phyloP scores from a whole-genome alignment of 495 filamentous ascomycete species.

The Daldinia grandis region DNA sequence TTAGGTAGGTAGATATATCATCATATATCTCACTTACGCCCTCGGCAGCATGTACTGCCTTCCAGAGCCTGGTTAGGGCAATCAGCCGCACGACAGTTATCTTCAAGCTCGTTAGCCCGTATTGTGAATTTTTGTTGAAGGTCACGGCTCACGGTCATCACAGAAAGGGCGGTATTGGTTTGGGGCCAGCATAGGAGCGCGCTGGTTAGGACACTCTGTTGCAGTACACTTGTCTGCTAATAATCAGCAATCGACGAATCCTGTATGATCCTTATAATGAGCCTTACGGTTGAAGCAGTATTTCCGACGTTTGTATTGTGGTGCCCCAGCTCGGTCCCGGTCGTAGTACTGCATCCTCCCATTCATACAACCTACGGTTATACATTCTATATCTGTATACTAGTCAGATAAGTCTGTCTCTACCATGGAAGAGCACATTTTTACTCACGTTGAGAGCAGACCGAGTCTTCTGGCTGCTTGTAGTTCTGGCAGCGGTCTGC shows the following conservation, averaged over 20 bases:
- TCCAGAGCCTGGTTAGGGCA: not conserved
- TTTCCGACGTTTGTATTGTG: slow-evolving; percentile 40
- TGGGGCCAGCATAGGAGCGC: slow-evolving; percentile 17
- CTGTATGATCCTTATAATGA: not conserved
- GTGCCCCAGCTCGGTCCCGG: slow-evolving; percentile 12
- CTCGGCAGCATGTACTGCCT: not conserved
- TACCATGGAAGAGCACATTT: too few species aligned
- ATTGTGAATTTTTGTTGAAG: not conserved
- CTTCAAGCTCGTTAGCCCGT: slow-evolving; percentile 12
- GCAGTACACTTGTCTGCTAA: slow-evolving; percentile 20
- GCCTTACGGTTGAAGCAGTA: slow-evolving; percentile 31
- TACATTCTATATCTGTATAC: slow-evolving; percentile 21
- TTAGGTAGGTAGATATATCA: too few species aligned
- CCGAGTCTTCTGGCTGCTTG: slow-evolving; percentile 17
- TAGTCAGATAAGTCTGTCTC: slow-evolving; percentile 1
- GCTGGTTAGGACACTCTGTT: not conserved
- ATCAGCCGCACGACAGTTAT: slow-evolving; percentile 1
- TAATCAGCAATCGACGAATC: not conserved
- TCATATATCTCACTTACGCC: slow-evolving; percentile 10
- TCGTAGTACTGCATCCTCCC: slow-evolving; percentile 33
- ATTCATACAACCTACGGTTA: not conserved
- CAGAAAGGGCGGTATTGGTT: slow-evolving; percentile 43
- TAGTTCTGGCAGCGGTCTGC: slow-evolving; percentile 4
- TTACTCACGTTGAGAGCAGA: slow-evolving; percentile 27
- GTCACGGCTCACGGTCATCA: slow-evolving; percentile 37